Evolutionary conservation across 257 asterid genomes (phyloP), one percentile per base, ranked within the genome.

Genomic region (Fraxinus excelsior): DNA sequence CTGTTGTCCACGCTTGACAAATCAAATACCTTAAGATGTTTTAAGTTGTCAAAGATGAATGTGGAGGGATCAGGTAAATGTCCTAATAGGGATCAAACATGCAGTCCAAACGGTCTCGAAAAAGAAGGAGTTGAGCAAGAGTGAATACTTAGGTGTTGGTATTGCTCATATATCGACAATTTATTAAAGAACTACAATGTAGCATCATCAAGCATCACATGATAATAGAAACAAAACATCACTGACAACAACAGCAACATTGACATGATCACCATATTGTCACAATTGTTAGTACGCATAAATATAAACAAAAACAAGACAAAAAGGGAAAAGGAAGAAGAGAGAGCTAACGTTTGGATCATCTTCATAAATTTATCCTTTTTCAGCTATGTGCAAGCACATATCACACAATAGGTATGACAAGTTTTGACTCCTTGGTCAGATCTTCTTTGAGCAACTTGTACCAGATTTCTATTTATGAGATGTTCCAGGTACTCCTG

Each of bases 391-490:
- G 72, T 66, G 66, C 38, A 40, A 44, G 73, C 78, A 72, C 38
- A 78, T 67, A 14, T 78, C 76, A 46, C 75, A 58, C 78, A 83
- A 37, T 21, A 80, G 78, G 74, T 69, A 28, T 35, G 16, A 23
- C 76, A 79, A 28, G 74, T 21, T 29, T 26, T 79, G 1, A 72
- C 16, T 4, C 75, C 28, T 11, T 81, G 84, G 9, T 38, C 68
- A 16, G 75, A 72, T 68, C 79, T 38, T 28, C 70, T 40, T 49
- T 65, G 44, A 73, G 75, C 42, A 65, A 35, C 66, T 19, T 35
- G 26, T 38, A 81, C 80, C 5, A 82, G 75, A 70, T 76, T 76
- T 58, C 86, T 77, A 16, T 7, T 16, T 7, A 80, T 80, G 28
- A 84, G 64, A 16, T 37, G n/a, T 69, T 34, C 34, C 34, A 31